Evolutionary conservation across 2,329 filamentous ascomycete genomes (phyloP).

Genomic region (Pseudocercospora musae): DNA sequence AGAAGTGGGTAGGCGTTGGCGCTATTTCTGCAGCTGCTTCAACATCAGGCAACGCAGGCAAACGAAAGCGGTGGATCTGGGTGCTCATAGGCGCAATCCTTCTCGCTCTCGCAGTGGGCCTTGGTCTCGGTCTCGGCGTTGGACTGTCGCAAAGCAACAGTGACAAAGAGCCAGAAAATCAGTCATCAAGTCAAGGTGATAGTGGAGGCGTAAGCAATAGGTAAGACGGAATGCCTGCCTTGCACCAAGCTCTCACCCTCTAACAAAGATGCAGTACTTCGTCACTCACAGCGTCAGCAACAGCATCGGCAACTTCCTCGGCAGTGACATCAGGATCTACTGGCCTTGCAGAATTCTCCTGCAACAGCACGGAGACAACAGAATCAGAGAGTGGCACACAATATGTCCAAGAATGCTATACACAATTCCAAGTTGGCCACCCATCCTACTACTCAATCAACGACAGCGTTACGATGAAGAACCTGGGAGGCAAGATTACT

Average conservation of each 20-base stretch:
- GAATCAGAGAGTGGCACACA: neutral
- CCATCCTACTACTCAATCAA: conserved; percentile 13
- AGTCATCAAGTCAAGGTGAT: neutral
- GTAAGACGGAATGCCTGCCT: neutral
- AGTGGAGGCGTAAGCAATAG: neutral
- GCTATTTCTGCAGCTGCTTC: neutral
- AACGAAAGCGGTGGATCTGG: conserved; percentile 9
- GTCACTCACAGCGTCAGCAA: neutral
- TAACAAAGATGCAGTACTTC: neutral
- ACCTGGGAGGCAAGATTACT: conserved; percentile 11
- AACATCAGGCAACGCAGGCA: neutral
- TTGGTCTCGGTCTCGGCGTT: conserved; percentile 12
- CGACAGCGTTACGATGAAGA: conserved; percentile 11
- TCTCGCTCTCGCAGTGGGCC: conserved; percentile 7
- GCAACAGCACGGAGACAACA: conserved; percentile 9
- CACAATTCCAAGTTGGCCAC: conserved; percentile 4
- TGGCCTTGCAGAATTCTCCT: conserved; percentile 17
- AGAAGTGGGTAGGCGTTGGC: neutral
- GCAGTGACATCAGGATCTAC: conserved; percentile 15
- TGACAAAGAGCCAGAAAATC: neutral
- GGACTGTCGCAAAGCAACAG: conserved; percentile 6
- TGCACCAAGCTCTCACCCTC: neutral
- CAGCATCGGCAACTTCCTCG: conserved; percentile 2
- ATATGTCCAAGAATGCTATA: conserved; percentile 15
- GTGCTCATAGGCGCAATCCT: conserved; percentile 7